Evolutionary conservation across 257 asterid genomes (phyloP).

Genomic region (Solanum virginianum): DNA sequence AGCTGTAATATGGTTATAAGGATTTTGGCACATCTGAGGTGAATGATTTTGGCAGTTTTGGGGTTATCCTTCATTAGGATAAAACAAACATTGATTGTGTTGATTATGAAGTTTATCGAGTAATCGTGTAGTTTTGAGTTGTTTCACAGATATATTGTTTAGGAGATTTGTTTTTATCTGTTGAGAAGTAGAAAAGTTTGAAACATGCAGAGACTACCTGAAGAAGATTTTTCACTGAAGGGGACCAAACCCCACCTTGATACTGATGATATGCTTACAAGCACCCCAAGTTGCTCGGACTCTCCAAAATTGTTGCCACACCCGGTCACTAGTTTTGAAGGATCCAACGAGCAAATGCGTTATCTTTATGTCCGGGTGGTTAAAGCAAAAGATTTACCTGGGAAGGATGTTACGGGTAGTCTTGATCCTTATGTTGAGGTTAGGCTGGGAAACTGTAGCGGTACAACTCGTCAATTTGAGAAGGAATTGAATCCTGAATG

Average conservation of each 20-base stretch:
- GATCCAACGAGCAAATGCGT: not conserved
- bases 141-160: not conserved
- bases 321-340: no score
- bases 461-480: no score
- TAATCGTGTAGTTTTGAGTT: not conserved
- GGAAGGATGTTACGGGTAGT: no score
- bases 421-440: no score
- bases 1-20: no score
- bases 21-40: not conserved
- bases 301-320: no score
- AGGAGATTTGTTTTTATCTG: not conserved
- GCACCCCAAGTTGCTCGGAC: not conserved
- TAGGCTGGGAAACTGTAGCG: no score
- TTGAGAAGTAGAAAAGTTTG: not conserved
- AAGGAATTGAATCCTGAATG: no score
- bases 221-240: not conserved
- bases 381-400: no score
- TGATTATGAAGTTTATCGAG: not conserved
- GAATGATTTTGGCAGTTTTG: not conserved
- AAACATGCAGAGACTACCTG: no score
- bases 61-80: not conserved
- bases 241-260: no score
- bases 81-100: not conserved
- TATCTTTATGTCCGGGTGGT: no score
- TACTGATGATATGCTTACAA: not conserved